Base-by-base conservation (phyloP, 2,329 filamentous ascomycete genomes). In the Sordariomycetes sp. region DNA sequence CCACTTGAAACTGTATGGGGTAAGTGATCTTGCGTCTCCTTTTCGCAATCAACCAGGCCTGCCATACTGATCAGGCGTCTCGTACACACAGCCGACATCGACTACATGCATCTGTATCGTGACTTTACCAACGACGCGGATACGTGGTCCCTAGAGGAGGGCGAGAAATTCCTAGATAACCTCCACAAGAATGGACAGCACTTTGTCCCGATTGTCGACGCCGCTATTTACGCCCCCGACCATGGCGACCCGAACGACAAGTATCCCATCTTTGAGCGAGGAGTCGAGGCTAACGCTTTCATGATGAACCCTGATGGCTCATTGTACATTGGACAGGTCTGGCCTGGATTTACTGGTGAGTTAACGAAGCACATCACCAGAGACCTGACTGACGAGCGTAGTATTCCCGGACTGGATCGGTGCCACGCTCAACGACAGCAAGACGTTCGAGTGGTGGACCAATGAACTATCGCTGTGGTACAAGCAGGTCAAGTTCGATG, bases 121-220 rank as follows among this genome's bases (percentile, higher is more conserved):
- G 67, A 87, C 59, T 89, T 89, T 68, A 83, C 81, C 0, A 72
- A 83, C 1, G 86, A 89, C 62, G 80, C 82, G 0, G 76, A 81
- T 2, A 40, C 54, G 25, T 63, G 58, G 48, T 40, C 58, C 3
- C 50, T 55, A 14, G 51, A 57, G 24, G 57, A 60, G 14, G 60
- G 60, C 32, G 37, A 24, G 11, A 61, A 67, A 35, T 66, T 90
- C 52, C 77, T 88, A 2, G 70, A 73, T 1, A 77, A 79, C 22
- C 76, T 92, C 2, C 87, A 89, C 65, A 70, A 73, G 10, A 81
- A 83, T 58, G 73, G 82, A 3, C 85, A 88, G 65, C 81, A 86
- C n/a, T 87, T 88, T 59, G 78, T 89, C 1, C 77, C 89, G 20
- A 92, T 92, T 71, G 82, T 92, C 14, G 89, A 93, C 65, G 82